Evolutionary conservation across 2,329 filamentous ascomycete genomes (phyloP).

Genomic region (Aspergillus pseudoviridinutans): DNA sequence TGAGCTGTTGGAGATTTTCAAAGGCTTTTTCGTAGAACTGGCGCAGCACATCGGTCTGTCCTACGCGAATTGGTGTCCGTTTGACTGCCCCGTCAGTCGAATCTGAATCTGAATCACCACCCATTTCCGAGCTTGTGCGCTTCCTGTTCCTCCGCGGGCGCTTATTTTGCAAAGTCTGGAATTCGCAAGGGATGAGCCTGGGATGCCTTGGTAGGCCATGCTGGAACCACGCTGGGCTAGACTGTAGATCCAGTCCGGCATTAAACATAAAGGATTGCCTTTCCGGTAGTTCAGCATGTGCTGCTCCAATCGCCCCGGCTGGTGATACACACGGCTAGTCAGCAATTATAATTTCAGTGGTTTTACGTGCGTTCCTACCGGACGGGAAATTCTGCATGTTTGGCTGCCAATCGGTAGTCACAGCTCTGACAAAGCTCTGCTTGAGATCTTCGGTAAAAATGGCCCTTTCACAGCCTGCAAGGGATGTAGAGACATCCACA

Average conservation of each 20-base stretch:
- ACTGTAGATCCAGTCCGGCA: slow-evolving; percentile 11
- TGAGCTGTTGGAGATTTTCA: slow-evolving; percentile 39
- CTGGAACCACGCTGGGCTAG: slow-evolving; percentile 22
- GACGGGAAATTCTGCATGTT: slow-evolving; percentile 17
- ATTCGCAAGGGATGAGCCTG: slow-evolving; percentile 31
- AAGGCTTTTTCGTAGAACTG: slow-evolving; percentile 39
- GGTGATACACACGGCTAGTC: neutral
- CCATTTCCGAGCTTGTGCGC: slow-evolving; percentile 12
- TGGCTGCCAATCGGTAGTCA: slow-evolving; percentile 17
- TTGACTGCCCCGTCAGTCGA: slow-evolving; percentile 16
- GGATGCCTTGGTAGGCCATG: slow-evolving; percentile 13
- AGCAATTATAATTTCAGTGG: neutral
- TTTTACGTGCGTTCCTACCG: slow-evolving; percentile 16
- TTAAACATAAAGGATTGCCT: slow-evolving; percentile 9
- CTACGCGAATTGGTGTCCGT: slow-evolving; percentile 26
- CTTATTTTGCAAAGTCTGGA: slow-evolving; percentile 25
- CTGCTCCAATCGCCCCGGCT: neutral
- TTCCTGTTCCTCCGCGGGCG: slow-evolving; percentile 22
- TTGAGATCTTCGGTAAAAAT: slow-evolving; percentile 37
- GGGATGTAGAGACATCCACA: slow-evolving; percentile 30
- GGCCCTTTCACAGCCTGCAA: slow-evolving; percentile 26
- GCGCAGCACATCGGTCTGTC: slow-evolving; percentile 23
- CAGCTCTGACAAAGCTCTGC: slow-evolving; percentile 30
- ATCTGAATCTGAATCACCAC: slow-evolving; percentile 14
- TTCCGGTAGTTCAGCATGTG: slow-evolving; percentile 11